A percentile compares a stretch with the other conserved stretches of the same genome.
These are phyloP conservation scores for Acanthamoeba healyi DNA, from an alignment of 208 protist species.

Conservation along the genomic window DNA sequence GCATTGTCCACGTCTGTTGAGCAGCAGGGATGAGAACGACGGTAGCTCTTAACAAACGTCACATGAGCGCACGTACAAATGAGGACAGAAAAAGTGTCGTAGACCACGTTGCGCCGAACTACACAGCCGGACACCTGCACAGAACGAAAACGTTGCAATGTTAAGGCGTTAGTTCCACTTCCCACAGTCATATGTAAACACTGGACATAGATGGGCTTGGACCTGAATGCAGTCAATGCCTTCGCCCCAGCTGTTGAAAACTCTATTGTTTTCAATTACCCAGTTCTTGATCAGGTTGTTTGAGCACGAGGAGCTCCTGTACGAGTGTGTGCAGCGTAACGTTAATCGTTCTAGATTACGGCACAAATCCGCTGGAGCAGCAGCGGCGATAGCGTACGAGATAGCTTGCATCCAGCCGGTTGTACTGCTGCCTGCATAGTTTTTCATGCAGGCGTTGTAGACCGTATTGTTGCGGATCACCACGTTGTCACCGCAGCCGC, in stretches of 20 bases:
- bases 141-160: no score
- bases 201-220: no score
- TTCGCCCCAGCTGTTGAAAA: slow-evolving; percentile 18
- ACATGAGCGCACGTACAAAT: background rate
- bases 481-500: background rate
- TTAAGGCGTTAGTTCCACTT: no score
- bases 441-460: background rate
- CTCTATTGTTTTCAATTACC: background rate
- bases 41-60: background rate
- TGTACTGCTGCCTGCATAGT: background rate
- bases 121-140: background rate
- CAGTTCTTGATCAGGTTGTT: background rate
- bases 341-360: background rate
- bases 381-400: background rate
- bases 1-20: slow-evolving; percentile 7
- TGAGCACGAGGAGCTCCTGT: background rate
- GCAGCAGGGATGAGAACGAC: background rate
- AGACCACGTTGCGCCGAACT: background rate
- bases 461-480: slow-evolving; percentile 18
- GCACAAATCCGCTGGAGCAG: background rate
- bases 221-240: slow-evolving; percentile 28
- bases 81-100: slow-evolving; percentile 22
- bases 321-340: background rate
- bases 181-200: no score
- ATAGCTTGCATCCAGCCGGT: background rate